Evolutionary conservation across 495 filamentous ascomycete genomes (phyloP).

Genomic region (Jackrogersella multiformis): DNA sequence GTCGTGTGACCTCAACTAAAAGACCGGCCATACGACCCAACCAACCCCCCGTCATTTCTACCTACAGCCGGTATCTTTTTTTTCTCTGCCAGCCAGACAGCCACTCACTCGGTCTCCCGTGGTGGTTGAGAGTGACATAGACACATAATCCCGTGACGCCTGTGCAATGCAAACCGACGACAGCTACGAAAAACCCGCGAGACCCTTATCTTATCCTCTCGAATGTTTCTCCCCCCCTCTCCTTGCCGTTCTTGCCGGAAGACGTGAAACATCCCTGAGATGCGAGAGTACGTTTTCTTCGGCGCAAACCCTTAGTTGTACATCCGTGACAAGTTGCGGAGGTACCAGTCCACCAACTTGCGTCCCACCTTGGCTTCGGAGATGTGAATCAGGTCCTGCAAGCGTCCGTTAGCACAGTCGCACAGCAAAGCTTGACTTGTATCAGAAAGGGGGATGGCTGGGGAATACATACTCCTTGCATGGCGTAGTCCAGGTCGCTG

Average conservation of each 20-base stretch:
- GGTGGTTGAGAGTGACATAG: conserved; percentile 31
- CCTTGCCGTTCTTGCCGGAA: conserved; percentile 6
- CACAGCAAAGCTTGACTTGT: conserved; percentile 28
- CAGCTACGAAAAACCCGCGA: conserved; percentile 19
- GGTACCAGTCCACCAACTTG: conserved; percentile 97
- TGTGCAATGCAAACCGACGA: conserved; percentile 40
- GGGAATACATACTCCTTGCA: conserved; percentile 77
- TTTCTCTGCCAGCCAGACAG: conserved; percentile 25
- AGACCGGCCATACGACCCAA: not conserved
- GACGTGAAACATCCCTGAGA: conserved; percentile 1
- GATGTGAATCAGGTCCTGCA: conserved; percentile 91
- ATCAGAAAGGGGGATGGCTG: not conserved
- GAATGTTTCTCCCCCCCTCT: conserved; percentile 6
- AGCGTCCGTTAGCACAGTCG: conserved; percentile 40
- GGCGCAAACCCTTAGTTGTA: conserved; percentile 64
- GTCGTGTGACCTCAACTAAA: not conserved
- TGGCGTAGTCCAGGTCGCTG: conserved; percentile 94
- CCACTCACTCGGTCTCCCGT: conserved; percentile 23
- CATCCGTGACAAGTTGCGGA: conserved; percentile 92
- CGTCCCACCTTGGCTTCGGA: conserved; percentile 98
- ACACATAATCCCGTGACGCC: conserved; percentile 44
- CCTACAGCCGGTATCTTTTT: conserved; percentile 14
- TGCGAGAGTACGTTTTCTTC: not conserved
- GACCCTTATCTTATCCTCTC: conserved; percentile 12
- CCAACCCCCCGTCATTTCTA: conserved; percentile 3